These are phyloP conservation scores for Trametes maxima DNA, from an alignment of 768 basidiomycete genomes.

Conservation along the genomic window DNA sequence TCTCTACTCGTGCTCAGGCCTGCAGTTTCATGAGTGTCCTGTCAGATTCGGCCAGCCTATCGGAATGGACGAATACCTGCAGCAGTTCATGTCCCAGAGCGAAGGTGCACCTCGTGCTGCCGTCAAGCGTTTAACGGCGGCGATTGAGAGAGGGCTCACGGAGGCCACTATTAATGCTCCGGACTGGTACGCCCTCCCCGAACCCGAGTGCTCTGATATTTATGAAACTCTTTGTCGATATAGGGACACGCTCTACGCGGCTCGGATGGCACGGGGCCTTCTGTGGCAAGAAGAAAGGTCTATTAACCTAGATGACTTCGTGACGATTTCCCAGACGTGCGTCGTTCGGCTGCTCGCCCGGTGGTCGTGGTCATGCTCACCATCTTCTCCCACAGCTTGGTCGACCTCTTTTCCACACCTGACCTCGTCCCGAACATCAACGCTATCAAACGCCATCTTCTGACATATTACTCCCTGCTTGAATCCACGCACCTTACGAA, in stretches of 20 bases:
- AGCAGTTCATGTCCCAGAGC: constrained; percentile 70
- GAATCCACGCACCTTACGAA: constrained; percentile 84
- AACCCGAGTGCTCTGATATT: background rate
- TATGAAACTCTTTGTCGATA: background rate
- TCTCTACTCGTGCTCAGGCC: background rate
- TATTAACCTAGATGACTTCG: constrained; percentile 81
- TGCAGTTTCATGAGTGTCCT: background rate
- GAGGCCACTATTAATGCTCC: constrained; percentile 88
- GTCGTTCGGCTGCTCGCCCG: constrained; percentile 34
- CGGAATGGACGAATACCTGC: constrained; percentile 67
- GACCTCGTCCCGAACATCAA: constrained; percentile 62
- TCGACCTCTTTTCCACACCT: constrained; percentile 82
- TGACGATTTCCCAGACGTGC: constrained; percentile 88
- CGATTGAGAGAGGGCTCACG: constrained; percentile 69
- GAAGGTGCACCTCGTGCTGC: constrained; percentile 75
- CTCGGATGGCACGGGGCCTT: constrained; percentile 90
- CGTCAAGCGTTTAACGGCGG: constrained; percentile 82
- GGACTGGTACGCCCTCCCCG: constrained; percentile 73
- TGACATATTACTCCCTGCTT: constrained; percentile 88
- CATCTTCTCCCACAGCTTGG: constrained; percentile 54
- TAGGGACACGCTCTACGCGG: constrained; percentile 90
- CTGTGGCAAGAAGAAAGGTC: constrained; percentile 85
- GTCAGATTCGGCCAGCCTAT: constrained; percentile 84
- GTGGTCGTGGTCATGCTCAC: constrained; percentile 10
- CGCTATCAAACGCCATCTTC: constrained; percentile 66